Evolutionary conservation across 2,329 filamentous ascomycete genomes (phyloP), one percentile per base, ranked within the genome.

Genomic region (Neophaeococcomyces aloes): DNA sequence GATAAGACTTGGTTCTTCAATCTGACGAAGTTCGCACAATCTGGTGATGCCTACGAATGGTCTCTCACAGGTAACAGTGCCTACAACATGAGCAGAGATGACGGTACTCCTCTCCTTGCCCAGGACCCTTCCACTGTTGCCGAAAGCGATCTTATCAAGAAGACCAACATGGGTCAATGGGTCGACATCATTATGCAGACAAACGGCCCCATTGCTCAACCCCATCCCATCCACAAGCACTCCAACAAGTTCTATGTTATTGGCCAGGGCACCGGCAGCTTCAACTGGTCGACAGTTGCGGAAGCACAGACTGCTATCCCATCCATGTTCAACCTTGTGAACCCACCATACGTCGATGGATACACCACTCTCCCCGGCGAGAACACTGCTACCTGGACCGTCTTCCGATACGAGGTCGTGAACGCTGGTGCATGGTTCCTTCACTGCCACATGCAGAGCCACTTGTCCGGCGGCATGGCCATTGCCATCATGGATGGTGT

Each of bases 141-240:
- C 0, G 45, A 59, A 7, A 61, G 66, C 45, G 70, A 76, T 47
- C 61, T 72, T 29, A 73, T 70, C 14, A 65, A 75, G 45, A 60
- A 61, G 4, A 75, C 71, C 6, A 53, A 50, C 18, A 65, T 69
- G 45, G 59, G 62, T 49, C 64, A 68, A 2, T 78, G 74, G 74
- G 62, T 78, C 7, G 75, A 79, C 53, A 54, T 77, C n/a, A 62
- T 79, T 48, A 64, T 76, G 46, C 58, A 66, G 23, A 60, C 70
- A 2, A 56, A 58, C n/a, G 55, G 55, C 2, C 58, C 60, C 2
- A 61, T 70, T 5, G 71, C 76, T 53, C 74, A 70, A 3, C 64
- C 71, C 7, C 78, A 81, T 46, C 72, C 75, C 0, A 73, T 81
- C 39, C 78, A 81, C 66, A 79, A 79, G 62, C 78, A 81, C 59